Evolutionary conservation across 2,329 filamentous ascomycete genomes (phyloP).

Genomic region (Colletotrichum sp.): DNA sequence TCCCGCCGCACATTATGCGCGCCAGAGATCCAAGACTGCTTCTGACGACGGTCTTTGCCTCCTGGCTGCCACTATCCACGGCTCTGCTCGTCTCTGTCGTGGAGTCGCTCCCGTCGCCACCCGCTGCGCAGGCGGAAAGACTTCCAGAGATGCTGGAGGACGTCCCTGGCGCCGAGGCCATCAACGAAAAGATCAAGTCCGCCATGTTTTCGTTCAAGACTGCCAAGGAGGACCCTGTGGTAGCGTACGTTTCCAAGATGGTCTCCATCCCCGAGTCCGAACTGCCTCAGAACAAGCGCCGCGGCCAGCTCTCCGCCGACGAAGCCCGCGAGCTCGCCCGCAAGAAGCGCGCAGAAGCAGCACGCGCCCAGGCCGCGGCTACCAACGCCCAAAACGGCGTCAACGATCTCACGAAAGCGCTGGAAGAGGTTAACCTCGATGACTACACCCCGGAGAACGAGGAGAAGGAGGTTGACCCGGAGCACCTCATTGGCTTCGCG

Average conservation of each 20-base stretch:
- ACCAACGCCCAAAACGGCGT: conserved; percentile 51
- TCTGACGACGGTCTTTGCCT: conserved; percentile 83
- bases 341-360: conserved; percentile 88
- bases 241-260: conserved; percentile 99
- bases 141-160: conserved; percentile 79
- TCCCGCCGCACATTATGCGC: conserved; percentile 83
- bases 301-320: conserved; percentile 80
- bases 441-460: conserved; percentile 51
- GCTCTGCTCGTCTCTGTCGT: conserved; percentile 92
- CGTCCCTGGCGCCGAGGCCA: conserved; percentile 76
- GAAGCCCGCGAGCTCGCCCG: conserved; percentile 88
- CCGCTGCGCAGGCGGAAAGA: conserved; percentile 77
- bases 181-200: conserved; percentile 73
- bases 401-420: conserved; percentile 62
- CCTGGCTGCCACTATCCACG: conserved; percentile 92
- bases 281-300: conserved; percentile 82
- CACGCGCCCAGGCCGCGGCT: conserved; percentile 71
- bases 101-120: conserved; percentile 88
- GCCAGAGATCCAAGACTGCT: conserved; percentile 85
- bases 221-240: conserved; percentile 74
- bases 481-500: conserved; percentile 94
- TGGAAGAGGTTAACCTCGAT: conserved; percentile 67
- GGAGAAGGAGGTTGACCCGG: conserved; percentile 71
- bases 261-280: conserved; percentile 94
- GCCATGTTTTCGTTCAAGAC: conserved; percentile 85